Percentiles rank a stretch among this genome's conserved stretches.
phyloP scores from a whole-genome alignment of 768 basidiomycete genomes.

The Suillus hirtellus region DNA sequence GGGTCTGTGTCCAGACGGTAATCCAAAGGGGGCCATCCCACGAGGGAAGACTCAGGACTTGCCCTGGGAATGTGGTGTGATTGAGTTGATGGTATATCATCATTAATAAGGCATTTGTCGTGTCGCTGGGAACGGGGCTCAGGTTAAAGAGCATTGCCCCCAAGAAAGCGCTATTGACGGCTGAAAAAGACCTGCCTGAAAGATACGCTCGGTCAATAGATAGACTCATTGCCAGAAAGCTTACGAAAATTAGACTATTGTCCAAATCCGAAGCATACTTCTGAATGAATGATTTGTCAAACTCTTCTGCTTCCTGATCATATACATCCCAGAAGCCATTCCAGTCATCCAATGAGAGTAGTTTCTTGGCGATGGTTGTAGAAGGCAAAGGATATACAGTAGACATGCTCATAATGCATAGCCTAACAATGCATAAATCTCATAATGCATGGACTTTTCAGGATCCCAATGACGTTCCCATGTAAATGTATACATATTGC shows the following conservation, averaged over 20 bases:
- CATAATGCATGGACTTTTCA: too few relatives aligned
- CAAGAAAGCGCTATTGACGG: conserved; percentile 16
- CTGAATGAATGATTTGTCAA: not conserved
- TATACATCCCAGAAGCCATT: not conserved
- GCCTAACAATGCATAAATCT: too few relatives aligned
- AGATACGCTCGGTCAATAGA: not conserved
- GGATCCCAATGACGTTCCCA: too few relatives aligned
- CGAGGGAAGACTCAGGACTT: conserved; percentile 8
- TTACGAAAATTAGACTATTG: not conserved
- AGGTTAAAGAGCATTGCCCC: conserved; percentile 11
- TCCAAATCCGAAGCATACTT: not conserved
- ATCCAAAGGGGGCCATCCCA: conserved; percentile 13
- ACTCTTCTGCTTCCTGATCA: not conserved
- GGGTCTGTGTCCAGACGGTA: conserved; percentile 11
- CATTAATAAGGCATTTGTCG: conserved; percentile 17
- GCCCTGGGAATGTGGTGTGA: conserved; percentile 4
- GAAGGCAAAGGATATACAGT: not conserved
- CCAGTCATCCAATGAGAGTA: not conserved
- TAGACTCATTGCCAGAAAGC: not conserved
- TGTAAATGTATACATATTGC: too few relatives aligned
- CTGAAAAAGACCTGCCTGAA: conserved; percentile 19
- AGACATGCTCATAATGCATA: too few relatives aligned
- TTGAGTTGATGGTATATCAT: conserved; percentile 11
- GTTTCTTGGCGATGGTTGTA: not conserved
- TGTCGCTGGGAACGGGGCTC: conserved; percentile 10